Percentiles rank a stretch among this genome's conserved stretches.
Evolutionary conservation across 1,284 basidiomycete species (phyloP).

Genomic region (Pseudozyma thailandica): DNA sequence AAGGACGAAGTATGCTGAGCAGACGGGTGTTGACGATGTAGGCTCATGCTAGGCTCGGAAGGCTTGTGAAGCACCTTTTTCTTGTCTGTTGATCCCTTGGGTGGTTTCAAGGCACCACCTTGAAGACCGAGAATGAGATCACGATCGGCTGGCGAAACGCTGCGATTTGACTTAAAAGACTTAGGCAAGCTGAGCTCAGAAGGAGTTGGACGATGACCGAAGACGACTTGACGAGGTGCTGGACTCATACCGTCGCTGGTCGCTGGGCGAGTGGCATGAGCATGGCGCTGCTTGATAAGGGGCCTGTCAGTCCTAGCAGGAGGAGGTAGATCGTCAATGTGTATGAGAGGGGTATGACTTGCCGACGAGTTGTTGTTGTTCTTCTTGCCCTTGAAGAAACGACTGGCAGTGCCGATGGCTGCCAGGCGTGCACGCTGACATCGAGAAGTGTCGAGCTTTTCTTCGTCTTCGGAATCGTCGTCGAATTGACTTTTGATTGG

Average conservation of each 20-base stretch:
- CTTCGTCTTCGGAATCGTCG: conserved; percentile 49
- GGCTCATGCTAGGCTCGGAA: not conserved
- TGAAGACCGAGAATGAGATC: conserved; percentile 25
- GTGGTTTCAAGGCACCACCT: conserved; percentile 6
- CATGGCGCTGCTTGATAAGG: not conserved
- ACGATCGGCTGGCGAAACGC: conserved; percentile 3
- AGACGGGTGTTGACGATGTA: not conserved
- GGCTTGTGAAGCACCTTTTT: conserved; percentile 9
- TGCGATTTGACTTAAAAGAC: not conserved
- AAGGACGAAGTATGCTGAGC: not conserved
- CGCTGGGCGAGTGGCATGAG: not conserved
- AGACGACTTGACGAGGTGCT: conserved; percentile 21
- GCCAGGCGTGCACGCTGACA: conserved; percentile 29
- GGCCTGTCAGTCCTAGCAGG: conserved; percentile 2
- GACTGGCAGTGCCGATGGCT: conserved; percentile 33
- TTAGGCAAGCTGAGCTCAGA: conserved; percentile 13
- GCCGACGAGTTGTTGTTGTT: conserved; percentile 17
- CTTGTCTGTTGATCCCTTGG: conserved; percentile 7
- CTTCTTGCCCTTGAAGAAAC: conserved; percentile 30
- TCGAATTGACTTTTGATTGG: conserved; percentile 36
- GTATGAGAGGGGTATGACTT: not conserved
- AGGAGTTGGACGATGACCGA: conserved; percentile 26
- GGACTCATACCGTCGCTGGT: conserved; percentile 23
- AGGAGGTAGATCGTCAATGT: not conserved
- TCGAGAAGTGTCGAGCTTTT: conserved; percentile 12